Evolutionary conservation across 176 grass and related monocot genomes (phyloP).

Genomic region (Guadua angustifolia): DNA sequence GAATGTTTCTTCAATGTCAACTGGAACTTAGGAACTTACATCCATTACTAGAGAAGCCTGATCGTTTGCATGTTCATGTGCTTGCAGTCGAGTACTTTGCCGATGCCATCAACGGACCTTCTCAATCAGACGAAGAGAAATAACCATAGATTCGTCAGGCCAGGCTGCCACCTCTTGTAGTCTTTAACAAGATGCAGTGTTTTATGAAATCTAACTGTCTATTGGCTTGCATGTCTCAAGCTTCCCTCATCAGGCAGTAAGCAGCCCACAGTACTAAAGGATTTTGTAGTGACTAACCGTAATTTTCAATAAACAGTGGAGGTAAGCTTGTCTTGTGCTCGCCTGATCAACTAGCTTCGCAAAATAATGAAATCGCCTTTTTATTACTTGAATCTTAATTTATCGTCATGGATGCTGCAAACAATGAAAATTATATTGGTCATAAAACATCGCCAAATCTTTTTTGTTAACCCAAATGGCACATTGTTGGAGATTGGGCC

Average conservation of each 20-base stretch:
- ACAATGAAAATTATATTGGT: background rate
- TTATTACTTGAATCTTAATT: background rate
- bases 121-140: slow-evolving; percentile 82
- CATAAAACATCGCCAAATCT: background rate
- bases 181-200: slow-evolving; percentile 3
- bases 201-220: slow-evolving; percentile 1
- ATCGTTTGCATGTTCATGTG: slow-evolving; percentile 11
- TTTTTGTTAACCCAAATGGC: background rate
- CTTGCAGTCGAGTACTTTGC: slow-evolving; percentile 79
- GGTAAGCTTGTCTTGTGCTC: background rate
- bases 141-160: slow-evolving; percentile 17
- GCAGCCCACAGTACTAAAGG: slow-evolving; percentile 39
- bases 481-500: background rate
- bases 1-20: background rate
- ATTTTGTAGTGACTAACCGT: slow-evolving; percentile 54
- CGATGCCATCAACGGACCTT: slow-evolving; percentile 58
- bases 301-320: slow-evolving; percentile 20
- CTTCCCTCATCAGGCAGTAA: slow-evolving; percentile 11
- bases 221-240: slow-evolving; percentile 1
- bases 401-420: background rate
- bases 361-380: background rate
- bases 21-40: background rate
- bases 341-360: background rate
- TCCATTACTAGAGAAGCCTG: background rate
- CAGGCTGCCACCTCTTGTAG: slow-evolving; percentile 1